Percentiles rank a stretch among this genome's conserved stretches.
These are phyloP conservation scores for Xylaria cubensis DNA, from an alignment of 495 filamentous ascomycete genomes.

Conservation along the genomic window DNA sequence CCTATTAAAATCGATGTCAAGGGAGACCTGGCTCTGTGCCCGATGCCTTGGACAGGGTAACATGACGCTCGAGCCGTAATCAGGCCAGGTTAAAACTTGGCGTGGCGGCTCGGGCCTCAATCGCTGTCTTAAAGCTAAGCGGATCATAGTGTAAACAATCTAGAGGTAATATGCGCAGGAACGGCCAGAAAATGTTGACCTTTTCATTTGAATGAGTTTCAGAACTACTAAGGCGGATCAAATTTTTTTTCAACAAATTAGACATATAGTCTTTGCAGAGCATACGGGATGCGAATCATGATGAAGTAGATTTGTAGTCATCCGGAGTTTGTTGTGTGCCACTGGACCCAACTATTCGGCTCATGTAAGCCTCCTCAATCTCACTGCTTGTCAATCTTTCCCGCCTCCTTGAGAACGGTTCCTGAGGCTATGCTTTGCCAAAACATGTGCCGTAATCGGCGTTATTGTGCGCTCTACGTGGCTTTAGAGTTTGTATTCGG, in stretches of 20 bases:
- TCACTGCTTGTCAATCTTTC: not conserved
- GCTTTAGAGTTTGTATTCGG: not conserved
- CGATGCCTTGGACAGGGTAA: slow-evolving; percentile 1
- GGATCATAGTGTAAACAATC: not conserved
- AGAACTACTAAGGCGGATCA: not conserved
- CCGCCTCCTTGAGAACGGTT: not conserved
- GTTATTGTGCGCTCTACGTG: slow-evolving; percentile 14
- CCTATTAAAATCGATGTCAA: not conserved
- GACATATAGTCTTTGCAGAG: not conserved
- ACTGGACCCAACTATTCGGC: not conserved
- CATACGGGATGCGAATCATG: not conserved
- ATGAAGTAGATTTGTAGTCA: not conserved
- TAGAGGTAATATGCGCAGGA: no score
- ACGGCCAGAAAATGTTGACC: no score
- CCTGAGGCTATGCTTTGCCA: not conserved
- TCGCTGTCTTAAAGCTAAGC: not conserved
- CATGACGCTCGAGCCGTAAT: slow-evolving; percentile 1
- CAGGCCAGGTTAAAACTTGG: slow-evolving; percentile 11
- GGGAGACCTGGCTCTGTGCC: not conserved
- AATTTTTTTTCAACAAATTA: not conserved
- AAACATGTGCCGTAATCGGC: not conserved
- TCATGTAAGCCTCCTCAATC: slow-evolving; percentile 3
- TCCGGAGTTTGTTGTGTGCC: not conserved
- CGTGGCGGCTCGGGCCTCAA: slow-evolving; percentile 20
- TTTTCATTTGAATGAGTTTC: not conserved